Evolutionary conservation across 139 green algal genomes (phyloP), one percentile per base, ranked within the genome.

Genomic region (Closterium sp.): DNA sequence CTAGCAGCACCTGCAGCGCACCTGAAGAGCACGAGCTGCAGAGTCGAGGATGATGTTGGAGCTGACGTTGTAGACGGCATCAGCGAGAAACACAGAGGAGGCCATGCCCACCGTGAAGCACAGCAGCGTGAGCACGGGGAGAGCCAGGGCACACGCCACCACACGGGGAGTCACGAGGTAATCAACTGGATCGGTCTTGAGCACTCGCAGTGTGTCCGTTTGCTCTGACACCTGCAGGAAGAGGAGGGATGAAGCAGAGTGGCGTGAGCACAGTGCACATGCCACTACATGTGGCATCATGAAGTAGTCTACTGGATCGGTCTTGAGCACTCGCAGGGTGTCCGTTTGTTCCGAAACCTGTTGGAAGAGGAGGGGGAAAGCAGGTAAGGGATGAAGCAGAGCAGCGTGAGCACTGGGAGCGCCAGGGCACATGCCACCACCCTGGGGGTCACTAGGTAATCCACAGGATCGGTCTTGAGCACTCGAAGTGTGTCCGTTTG

Each of bases 281-380:
- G 98, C 97, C 90, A 99, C 42, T 28, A 99, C 97, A 2, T 97
- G 94, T 0, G 98, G 98, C 0, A 97, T 98, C 38, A 99, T 97
- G 45, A 99, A 95, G 96, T 99, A 99, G 94, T 99, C 98, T n/a
- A 99, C 97, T 0, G 98, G 98, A 94, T 99, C 98, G 0, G 96
- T 98, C 92, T 96, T 96, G 87, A 99, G 95, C 93, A 99, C 97
- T 1, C 98, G 95, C 93, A 99, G 96, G 30, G 97, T 98, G 96
- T 99, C 98, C n/a, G 98, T 99, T 94, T 99, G 98, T 97, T 99
- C 98, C 11, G 97, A 99, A 4, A 45, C 38, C 38, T 45, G 38
- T 45, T 45, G 32, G 32, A 38, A 7, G 2, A 3, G 32, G 32
- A 3, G 32, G 2, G 3, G 32, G 3, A 3, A 3, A 38, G 3